These are phyloP conservation scores for Rhizophagus sp. DNA, from an alignment of 192 early-diverging fungal species.

Conservation along the genomic window DNA sequence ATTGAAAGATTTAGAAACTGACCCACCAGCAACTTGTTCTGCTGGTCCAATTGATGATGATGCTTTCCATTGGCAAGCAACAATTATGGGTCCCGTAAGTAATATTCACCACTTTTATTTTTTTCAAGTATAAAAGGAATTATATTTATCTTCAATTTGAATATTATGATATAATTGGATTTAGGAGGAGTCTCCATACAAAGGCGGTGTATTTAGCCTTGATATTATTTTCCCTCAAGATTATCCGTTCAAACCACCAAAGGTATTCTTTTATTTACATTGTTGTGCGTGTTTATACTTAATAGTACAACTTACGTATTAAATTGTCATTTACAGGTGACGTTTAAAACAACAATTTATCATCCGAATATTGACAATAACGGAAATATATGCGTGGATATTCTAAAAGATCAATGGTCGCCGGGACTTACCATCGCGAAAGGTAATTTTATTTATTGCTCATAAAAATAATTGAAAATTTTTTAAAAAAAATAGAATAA, in stretches of 20 bases:
- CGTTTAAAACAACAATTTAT: constrained; percentile 95
- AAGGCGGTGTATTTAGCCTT: constrained; percentile 95
- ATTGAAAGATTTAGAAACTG: constrained; percentile 91
- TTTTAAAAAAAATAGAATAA: neutral
- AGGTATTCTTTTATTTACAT: constrained; percentile 52
- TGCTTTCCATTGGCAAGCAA: constrained; percentile 95
- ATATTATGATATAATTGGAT: neutral
- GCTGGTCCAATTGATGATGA: constrained; percentile 94
- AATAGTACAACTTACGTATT: too few relatives aligned
- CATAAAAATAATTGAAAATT: too few relatives aligned
- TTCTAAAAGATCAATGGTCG: constrained; percentile 98
- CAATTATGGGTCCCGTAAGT: constrained; percentile 95
- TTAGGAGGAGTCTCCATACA: constrained; percentile 89
- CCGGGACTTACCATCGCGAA: constrained; percentile 98
- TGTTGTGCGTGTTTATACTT: neutral
- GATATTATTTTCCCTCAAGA: constrained; percentile 97
- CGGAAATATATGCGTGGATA: constrained; percentile 97
- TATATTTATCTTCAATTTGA: too few relatives aligned
- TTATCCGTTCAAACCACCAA: constrained; percentile 98
- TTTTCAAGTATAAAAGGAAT: too few relatives aligned
- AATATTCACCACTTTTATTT: neutral
- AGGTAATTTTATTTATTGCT: constrained; percentile 40
- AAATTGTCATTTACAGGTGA: constrained; percentile 53
- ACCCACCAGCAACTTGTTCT: constrained; percentile 98
- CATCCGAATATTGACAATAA: constrained; percentile 99